Evolutionary conservation across 371 early-diverging fungal species (phyloP), one percentile per base, ranked within the genome.

Genomic region (Mortierella sp.): DNA sequence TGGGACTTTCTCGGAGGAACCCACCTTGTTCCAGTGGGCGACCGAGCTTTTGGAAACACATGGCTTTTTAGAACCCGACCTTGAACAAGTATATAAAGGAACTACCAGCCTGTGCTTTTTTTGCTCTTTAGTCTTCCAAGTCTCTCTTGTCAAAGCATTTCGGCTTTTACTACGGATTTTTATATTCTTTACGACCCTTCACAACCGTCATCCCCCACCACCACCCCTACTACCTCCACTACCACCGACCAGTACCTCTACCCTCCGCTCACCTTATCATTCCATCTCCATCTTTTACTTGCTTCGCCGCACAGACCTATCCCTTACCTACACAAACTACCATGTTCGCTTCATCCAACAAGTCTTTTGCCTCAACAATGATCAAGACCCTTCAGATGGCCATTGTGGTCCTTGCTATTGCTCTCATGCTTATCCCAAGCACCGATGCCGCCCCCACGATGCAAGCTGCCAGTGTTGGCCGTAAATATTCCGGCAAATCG

Each of bases 401-500:
- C 37, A 37, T 29, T 23, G 18, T 47, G 11, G 6, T 37, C 7
- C 9, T 66, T 28, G 58, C 48, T 46, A 16, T 53, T 47, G 21
- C 28, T 16, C 45, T 61, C 45, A 9, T 61, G 15, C 47, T 60
- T 25, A 56, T 56, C 56, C 26, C 46, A 23, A 48, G 58, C 15
- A 19, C 52, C 9, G 61, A 68, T 23, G 60, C 68, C 6, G 52
- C 37, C 45, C 26, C 45, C 6, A 45, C 52, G 2, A 29, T 68
- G 48, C 25, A 55, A 26, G 50, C 5, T 37, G 37, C 37, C 37
- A 37, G 37, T 37, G 37, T 44, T 45, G 68, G 68, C 60, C 60
- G 55, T 25, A 55, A 19, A 30, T 18, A 46, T 30, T 52, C 45
- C 4, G 68, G 68, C 60, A 60, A 45, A 37, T 53, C 60, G 11